Percentiles rank a stretch among this genome's conserved stretches.
These are phyloP conservation scores for Linnemannia exigua DNA, from an alignment of 192 early-diverging fungal genomes.

Conservation along the genomic window DNA sequence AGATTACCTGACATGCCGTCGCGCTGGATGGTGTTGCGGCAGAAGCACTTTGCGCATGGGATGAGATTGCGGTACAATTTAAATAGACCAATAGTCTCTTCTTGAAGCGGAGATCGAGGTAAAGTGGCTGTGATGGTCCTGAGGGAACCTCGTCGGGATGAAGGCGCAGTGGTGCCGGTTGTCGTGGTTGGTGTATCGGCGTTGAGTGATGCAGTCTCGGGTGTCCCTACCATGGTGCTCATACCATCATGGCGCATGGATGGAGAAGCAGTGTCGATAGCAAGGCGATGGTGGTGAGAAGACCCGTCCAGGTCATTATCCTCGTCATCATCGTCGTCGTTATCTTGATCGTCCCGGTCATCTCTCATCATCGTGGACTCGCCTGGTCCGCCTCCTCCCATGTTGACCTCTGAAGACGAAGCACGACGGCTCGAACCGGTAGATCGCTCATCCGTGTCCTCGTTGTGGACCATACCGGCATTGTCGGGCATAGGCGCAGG, in stretches of 20 bases:
- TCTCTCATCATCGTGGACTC: background rate
- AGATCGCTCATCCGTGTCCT: background rate
- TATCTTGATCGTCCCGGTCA: conserved; percentile 6
- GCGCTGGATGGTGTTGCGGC: conserved; percentile 53
- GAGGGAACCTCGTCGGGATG: conserved; percentile 37
- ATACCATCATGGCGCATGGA: background rate
- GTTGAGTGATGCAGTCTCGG: background rate
- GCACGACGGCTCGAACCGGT: conserved; percentile 8
- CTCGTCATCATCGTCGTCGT: background rate
- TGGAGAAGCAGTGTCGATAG: conserved; percentile 6
- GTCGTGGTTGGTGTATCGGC: conserved; percentile 12
- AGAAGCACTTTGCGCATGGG: conserved; percentile 50
- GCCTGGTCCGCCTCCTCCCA: conserved; percentile 5
- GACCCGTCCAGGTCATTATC: background rate
- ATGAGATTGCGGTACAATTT: conserved; percentile 49
- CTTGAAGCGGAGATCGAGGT: conserved; percentile 44
- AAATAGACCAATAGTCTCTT: conserved; percentile 49
- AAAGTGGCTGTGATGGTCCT: conserved; percentile 41
- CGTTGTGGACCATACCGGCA: conserved; percentile 19
- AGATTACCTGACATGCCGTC: conserved; percentile 57
- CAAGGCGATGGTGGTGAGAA: background rate
- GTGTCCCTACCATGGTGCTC: background rate
- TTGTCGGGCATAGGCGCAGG: conserved; percentile 26
- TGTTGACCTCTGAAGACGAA: conserved; percentile 16
- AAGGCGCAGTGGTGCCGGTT: conserved; percentile 19